Conservation (phyloP, 2,329 filamentous ascomycete genomes). For the Exophiala oligosperma region DNA sequence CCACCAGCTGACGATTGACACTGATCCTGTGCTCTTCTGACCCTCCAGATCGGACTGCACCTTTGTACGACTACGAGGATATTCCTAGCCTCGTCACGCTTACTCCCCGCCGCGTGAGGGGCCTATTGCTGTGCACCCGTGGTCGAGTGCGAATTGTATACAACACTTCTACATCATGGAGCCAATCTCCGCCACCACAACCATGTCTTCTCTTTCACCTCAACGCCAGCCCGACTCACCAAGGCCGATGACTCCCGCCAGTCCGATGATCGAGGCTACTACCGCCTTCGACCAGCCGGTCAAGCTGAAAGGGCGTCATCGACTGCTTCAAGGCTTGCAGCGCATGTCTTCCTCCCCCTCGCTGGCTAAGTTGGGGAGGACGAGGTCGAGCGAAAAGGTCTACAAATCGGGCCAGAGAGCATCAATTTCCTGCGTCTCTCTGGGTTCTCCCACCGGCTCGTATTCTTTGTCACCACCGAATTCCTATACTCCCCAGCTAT, state of each 20-base stretch:
- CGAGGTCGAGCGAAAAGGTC: conserved; percentile 59
- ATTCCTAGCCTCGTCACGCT: too few species aligned
- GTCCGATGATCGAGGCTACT: conserved; percentile 33
- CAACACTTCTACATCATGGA: conserved; percentile 17
- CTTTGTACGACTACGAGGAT: too few species aligned
- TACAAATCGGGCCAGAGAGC: conserved; percentile 64
- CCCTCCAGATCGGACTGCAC: neutral
- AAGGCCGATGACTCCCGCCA: conserved; percentile 36
- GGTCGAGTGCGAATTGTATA: too few species aligned
- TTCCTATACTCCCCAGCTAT: conserved; percentile 52
- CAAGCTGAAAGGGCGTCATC: conserved; percentile 68
- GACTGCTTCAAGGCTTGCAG: conserved; percentile 71
- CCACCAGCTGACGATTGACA: neutral
- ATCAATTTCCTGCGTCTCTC: conserved; percentile 65
- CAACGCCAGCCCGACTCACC: conserved; percentile 31
- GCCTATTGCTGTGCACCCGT: neutral
- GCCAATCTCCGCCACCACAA: conserved; percentile 14
- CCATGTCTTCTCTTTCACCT: neutral
- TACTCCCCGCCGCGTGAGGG: neutral
- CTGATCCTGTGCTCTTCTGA: neutral
- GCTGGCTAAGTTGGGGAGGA: conserved; percentile 62
- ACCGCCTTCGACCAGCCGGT: conserved; percentile 41
- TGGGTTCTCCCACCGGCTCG: conserved; percentile 55
- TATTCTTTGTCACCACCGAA: conserved; percentile 57
- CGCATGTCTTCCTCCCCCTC: conserved; percentile 81